phyloP scores from a whole-genome alignment of 1,284 basidiomycete species.

The Rhodotorula sp. region DNA sequence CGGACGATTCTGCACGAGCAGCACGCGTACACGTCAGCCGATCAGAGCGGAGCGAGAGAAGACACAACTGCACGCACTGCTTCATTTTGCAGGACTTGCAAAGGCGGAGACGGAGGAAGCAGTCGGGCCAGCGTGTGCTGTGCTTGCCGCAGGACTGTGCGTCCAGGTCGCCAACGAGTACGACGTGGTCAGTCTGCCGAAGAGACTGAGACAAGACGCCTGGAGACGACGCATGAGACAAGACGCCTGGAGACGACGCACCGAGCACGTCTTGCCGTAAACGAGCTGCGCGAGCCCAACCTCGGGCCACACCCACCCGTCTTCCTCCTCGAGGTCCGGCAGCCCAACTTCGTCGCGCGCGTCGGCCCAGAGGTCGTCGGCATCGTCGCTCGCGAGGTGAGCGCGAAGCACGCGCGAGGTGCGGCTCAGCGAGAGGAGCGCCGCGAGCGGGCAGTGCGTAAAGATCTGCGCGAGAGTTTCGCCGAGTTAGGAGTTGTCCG shows the following conservation, averaged over 20 bases:
- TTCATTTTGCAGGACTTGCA: conserved; percentile 9
- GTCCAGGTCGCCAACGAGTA: too few relatives aligned
- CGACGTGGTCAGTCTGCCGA: not conserved
- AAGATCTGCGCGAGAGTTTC: not conserved
- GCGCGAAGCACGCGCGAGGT: not conserved
- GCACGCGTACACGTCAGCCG: too few relatives aligned
- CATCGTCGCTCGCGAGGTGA: not conserved
- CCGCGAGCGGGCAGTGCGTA: not conserved
- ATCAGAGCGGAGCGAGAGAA: not conserved
- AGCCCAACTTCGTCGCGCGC: not conserved
- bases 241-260: not conserved
- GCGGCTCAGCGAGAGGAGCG: not conserved
- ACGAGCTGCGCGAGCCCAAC: conserved; percentile 1
- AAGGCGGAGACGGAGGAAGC: conserved; percentile 12
- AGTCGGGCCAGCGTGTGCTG: not conserved
- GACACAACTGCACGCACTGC: not conserved
- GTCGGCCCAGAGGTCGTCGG: not conserved
- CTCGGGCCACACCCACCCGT: not conserved
- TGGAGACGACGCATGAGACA: too few relatives aligned
- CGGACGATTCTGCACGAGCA: not conserved
- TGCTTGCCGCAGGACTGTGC: not conserved
- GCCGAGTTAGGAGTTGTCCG: not conserved
- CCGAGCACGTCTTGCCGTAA: not conserved
- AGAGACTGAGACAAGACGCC: not conserved
- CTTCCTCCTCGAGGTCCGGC: not conserved